Evolutionary conservation across 148 eudicot species (phyloP).

Genomic region (Limonium bicolor): DNA sequence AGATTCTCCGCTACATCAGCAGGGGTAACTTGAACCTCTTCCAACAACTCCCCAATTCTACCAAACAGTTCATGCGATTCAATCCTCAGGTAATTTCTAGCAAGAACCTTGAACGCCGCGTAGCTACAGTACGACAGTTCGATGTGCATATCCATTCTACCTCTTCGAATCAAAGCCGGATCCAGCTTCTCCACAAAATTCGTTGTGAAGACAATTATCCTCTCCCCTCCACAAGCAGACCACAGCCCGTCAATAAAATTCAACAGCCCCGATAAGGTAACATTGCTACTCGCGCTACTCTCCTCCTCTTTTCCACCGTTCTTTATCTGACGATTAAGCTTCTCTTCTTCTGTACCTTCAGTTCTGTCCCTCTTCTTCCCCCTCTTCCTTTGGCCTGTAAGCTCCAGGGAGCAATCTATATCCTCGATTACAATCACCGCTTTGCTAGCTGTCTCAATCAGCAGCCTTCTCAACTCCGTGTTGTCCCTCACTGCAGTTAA

Average conservation of each 20-base stretch:
- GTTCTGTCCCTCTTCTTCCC: too few species aligned
- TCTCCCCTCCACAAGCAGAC: slow-evolving; percentile 35
- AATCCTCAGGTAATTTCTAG: slow-evolving; percentile 20
- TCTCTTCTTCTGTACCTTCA: neutral
- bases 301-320: too few species aligned
- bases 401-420: neutral
- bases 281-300: too few species aligned
- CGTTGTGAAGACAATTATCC: slow-evolving; percentile 22
- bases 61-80: slow-evolving; percentile 21
- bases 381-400: too few species aligned
- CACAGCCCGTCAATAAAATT: slow-evolving; percentile 36
- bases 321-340: neutral
- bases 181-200: slow-evolving; percentile 27
- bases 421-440: neutral
- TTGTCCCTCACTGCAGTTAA: neutral
- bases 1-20: slow-evolving; percentile 47
- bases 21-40: slow-evolving; percentile 19
- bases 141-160: slow-evolving; percentile 33
- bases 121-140: slow-evolving; percentile 25
- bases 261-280: slow-evolving; percentile 31
- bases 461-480: neutral
- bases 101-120: slow-evolving; percentile 26
- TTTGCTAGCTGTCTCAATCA: neutral
- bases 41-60: slow-evolving; percentile 9
- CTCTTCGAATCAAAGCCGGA: slow-evolving; percentile 26